Base-by-base conservation (phyloP, 805 yeast species). In the Candida odintsovae region DNA sequence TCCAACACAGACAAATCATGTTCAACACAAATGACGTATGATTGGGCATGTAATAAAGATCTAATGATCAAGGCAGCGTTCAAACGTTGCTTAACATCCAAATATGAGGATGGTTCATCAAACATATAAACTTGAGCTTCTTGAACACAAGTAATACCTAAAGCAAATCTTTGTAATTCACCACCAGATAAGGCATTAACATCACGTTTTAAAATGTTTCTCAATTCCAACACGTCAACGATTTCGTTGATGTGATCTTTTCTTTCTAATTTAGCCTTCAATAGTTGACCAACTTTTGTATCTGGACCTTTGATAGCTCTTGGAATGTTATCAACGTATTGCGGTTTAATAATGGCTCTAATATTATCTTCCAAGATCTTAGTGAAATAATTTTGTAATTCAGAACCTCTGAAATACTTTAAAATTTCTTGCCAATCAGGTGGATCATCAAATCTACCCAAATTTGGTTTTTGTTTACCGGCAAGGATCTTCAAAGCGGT, bases 1-100 rank as follows among this genome's bases (percentile, higher is more conserved):
- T 94, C 99, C 70, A 94, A 76, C 23, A 94, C 99, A 4, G 97
- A 90, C 71, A 94, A 77, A 79, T 94, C 99, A 76, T 94, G 99
- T 77, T 94, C 99, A 51, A 94, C 99, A 67, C 92, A 90, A 62
- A 94, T 94, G 55, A 94, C 94, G 63, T 92, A 94, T 25, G 78
- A 75, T 41, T 90, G 79, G 41, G 92, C 79, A 48, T 70, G 75
- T 61, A 94, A 75, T 55, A 94, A 72, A 18, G 94, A 82, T 71
- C 99, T 84, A 59, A 94, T 94, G 63, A 89, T 85, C 67, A 81
- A 82, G 49, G 99, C 99, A 47, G 99, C 99, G 61, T 94, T 86
- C 69, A 94, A 80, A 81, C 99, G 92, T 73, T 94, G 99, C 72
- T 94, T 94, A 56, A 94, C 98, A 78, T 94, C 99, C 68, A 94